A percentile compares a stretch with the other conserved stretches of the same genome.
phyloP scores from a whole-genome alignment of 495 filamentous ascomycete genomes.

The Aspergillus incahuasiensis region DNA sequence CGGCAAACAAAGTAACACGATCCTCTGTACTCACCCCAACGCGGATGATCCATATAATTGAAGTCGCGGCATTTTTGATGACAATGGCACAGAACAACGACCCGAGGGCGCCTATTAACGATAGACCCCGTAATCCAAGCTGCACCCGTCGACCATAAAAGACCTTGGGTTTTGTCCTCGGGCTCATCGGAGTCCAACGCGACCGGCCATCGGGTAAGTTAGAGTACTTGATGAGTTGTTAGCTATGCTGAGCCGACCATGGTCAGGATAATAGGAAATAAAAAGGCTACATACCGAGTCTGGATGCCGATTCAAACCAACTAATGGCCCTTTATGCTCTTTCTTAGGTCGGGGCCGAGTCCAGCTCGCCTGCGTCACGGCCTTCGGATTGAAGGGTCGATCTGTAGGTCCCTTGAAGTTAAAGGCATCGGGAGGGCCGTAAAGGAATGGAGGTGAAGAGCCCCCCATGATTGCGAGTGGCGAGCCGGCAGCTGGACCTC shows the following conservation, averaged over 20 bases:
- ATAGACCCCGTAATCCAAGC: slow-evolving; percentile 57
- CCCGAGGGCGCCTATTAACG: slow-evolving; percentile 64
- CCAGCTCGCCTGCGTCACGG: slow-evolving; percentile 68
- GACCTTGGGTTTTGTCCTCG: slow-evolving; percentile 62
- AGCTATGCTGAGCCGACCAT: background rate
- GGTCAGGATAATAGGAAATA: background rate
- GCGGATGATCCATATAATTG: slow-evolving; percentile 69
- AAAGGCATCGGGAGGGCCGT: slow-evolving; percentile 51
- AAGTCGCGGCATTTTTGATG: slow-evolving; percentile 56
- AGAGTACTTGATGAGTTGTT: slow-evolving; percentile 34
- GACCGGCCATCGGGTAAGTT: slow-evolving; percentile 48
- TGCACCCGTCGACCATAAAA: slow-evolving; percentile 61
- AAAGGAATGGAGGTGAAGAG: slow-evolving; percentile 69
- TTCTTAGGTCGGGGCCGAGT: slow-evolving; percentile 48
- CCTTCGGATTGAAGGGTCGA: slow-evolving; percentile 73
- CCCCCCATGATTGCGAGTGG: slow-evolving; percentile 51
- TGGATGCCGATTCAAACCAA: slow-evolving; percentile 76
- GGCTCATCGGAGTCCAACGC: slow-evolving; percentile 61
- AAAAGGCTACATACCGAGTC: slow-evolving; percentile 55
- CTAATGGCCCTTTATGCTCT: slow-evolving; percentile 68
- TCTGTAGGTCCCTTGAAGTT: slow-evolving; percentile 49
- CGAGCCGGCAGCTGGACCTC: slow-evolving; percentile 26
- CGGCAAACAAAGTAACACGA: background rate
- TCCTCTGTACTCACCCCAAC: slow-evolving; percentile 56
- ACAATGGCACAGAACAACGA: slow-evolving; percentile 69